These are phyloP conservation scores for Nothomitra cinnamomea DNA, from an alignment of 2,329 filamentous ascomycete species.

Conservation along the genomic window DNA sequence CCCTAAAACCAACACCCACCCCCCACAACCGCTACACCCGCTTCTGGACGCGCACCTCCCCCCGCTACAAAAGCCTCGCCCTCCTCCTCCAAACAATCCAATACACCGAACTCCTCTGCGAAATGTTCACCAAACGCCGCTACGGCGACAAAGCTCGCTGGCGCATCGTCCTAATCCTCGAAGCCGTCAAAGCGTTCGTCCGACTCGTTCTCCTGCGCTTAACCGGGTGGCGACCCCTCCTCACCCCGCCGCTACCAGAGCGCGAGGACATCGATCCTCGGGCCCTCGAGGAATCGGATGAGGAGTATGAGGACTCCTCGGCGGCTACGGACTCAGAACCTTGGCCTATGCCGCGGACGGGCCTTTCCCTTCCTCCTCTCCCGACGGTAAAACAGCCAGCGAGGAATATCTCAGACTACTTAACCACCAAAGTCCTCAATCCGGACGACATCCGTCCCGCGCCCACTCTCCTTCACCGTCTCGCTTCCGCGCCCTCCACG, in stretches of 20 bases:
- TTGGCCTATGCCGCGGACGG: slow-evolving; percentile 92
- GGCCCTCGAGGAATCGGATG: slow-evolving; percentile 32
- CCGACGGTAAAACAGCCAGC: slow-evolving; percentile 51
- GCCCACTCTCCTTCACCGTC: slow-evolving; percentile 62
- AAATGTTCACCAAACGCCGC: slow-evolving; percentile 83
- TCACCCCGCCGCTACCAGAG: slow-evolving; percentile 73
- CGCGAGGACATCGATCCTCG: slow-evolving; percentile 62
- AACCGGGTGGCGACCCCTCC: slow-evolving; percentile 65
- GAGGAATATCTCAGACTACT: slow-evolving; percentile 71
- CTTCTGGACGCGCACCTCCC: slow-evolving; percentile 43
- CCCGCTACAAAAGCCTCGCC: slow-evolving; percentile 65
- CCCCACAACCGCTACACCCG: slow-evolving; percentile 47
- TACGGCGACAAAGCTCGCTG: slow-evolving; percentile 60
- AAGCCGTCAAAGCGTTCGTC: slow-evolving; percentile 74
- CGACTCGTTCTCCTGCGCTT: slow-evolving; percentile 63
- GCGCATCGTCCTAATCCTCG: slow-evolving; percentile 72
- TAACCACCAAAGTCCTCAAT: slow-evolving; percentile 78
- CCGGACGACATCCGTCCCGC: slow-evolving; percentile 95
- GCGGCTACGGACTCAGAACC: slow-evolving; percentile 24
- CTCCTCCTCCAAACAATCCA: slow-evolving; percentile 75
- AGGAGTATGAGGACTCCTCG: slow-evolving; percentile 33
- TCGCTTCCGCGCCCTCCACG: slow-evolving; percentile 52
- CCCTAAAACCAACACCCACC: slow-evolving; percentile 30
- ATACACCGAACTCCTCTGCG: slow-evolving; percentile 91
- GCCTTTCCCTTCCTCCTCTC: slow-evolving; percentile 65